Evolutionary conservation across 2,329 filamentous ascomycete species (phyloP).

Genomic region (Coniochaeta sp.): DNA sequence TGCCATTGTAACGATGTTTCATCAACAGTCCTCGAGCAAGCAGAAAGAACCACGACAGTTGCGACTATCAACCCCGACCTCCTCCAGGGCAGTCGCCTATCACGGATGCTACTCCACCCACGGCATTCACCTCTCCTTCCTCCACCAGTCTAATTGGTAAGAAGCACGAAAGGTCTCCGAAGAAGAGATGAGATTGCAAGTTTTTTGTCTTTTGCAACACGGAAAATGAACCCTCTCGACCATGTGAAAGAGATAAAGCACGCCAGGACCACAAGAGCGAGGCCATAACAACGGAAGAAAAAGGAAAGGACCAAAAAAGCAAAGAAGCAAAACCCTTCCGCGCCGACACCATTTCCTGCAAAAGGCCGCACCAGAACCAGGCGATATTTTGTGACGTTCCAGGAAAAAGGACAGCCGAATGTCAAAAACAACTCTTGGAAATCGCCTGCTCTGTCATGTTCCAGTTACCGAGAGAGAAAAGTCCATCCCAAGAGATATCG

Average conservation of each 20-base stretch:
- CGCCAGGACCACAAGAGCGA: neutral
- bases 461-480: neutral
- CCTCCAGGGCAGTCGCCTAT: neutral
- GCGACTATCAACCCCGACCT: neutral
- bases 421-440: neutral
- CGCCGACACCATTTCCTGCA: neutral
- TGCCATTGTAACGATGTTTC: neutral
- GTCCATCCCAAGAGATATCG: constrained; percentile 1
- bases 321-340: neutral
- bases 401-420: neutral
- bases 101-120: neutral
- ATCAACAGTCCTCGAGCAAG: neutral
- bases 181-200: neutral
- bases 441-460: neutral
- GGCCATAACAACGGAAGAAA: neutral
- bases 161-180: neutral
- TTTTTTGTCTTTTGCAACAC: neutral
- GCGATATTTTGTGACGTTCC: neutral
- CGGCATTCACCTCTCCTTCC: neutral
- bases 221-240: neutral
- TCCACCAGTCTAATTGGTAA: neutral
- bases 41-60: neutral
- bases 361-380: constrained; percentile 1
- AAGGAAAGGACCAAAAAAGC: neutral
- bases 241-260: neutral